A percentile compares a stretch with the other conserved stretches of the same genome.
phyloP scores from a whole-genome alignment of 805 yeast genomes.

The Yarrowia osloensis region DNA sequence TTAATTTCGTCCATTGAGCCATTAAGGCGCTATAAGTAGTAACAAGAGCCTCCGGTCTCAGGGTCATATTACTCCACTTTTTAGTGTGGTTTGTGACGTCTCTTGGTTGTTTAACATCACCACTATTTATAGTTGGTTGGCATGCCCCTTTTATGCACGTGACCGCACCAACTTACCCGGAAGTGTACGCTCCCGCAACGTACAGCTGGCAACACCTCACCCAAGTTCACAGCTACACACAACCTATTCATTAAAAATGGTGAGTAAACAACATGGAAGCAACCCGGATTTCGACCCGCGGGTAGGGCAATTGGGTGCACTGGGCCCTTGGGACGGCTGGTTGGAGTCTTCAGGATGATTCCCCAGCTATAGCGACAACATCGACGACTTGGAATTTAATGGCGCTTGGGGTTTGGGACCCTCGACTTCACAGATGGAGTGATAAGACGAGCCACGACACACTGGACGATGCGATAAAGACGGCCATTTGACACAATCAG shows the following conservation, averaged over 20 bases:
- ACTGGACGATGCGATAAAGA: not conserved
- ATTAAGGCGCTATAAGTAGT: no score
- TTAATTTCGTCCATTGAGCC: not conserved
- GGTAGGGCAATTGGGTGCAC: not conserved
- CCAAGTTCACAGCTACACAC: constrained; percentile 15
- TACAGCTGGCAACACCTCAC: constrained; percentile 28
- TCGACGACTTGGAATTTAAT: constrained; percentile 15
- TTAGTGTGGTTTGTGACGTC: not conserved
- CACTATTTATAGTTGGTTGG: constrained; percentile 1
- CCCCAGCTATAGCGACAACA: not conserved
- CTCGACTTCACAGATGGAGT: not conserved
- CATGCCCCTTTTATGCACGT: constrained; percentile 16
- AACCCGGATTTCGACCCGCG: not conserved
- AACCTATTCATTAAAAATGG: constrained; percentile 26
- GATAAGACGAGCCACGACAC: not conserved
- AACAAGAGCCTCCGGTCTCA: not conserved
- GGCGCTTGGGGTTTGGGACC: not conserved
- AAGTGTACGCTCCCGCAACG: constrained; percentile 8
- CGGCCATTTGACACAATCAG: not conserved
- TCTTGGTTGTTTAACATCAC: not conserved
- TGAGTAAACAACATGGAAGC: not conserved
- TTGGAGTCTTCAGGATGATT: not conserved
- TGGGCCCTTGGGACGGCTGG: not conserved
- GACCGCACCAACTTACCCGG: constrained; percentile 12
- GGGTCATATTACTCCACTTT: not conserved